Conservation (phyloP, 192 early-diverging fungal genomes). For the Entomortierella lignicola region DNA sequence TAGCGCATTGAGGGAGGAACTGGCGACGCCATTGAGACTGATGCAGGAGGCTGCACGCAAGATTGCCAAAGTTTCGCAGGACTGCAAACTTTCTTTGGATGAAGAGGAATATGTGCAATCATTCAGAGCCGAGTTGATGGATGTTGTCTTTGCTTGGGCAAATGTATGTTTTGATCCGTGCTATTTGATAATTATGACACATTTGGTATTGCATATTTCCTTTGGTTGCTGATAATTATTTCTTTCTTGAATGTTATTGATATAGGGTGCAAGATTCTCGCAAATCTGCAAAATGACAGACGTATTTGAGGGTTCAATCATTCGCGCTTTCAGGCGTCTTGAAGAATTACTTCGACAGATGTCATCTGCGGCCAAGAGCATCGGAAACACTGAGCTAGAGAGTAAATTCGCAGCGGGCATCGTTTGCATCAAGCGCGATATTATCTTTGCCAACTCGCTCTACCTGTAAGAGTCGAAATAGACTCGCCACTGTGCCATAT, state of each 20-base stretch:
- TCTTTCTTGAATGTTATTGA: background rate
- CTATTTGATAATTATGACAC: background rate
- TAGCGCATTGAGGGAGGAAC: constrained; percentile 75
- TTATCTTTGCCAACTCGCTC: constrained; percentile 96
- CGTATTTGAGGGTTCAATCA: constrained; percentile 94
- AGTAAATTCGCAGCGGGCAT: constrained; percentile 95
- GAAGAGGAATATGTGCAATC: constrained; percentile 90
- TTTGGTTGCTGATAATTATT: background rate
- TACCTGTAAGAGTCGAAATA: constrained; percentile 72
- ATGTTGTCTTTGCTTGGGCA: constrained; percentile 93
- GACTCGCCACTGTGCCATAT: background rate
- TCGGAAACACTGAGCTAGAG: constrained; percentile 94
- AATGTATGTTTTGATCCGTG: constrained; percentile 39
- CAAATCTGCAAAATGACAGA: constrained; percentile 97
- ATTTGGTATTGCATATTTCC: background rate
- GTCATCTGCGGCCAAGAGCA: constrained; percentile 89
- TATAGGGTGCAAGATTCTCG: constrained; percentile 87
- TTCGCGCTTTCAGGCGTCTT: constrained; percentile 87
- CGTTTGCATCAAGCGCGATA: constrained; percentile 93
- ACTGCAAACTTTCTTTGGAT: constrained; percentile 88
- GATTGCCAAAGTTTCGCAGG: constrained; percentile 87
- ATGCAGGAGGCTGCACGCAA: constrained; percentile 89
- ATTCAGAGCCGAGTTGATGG: constrained; percentile 93
- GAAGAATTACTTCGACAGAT: constrained; percentile 95
- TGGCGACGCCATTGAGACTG: constrained; percentile 76